phyloP scores from a whole-genome alignment of 78 protist species.

The Dictyostelium capitatum region DNA sequence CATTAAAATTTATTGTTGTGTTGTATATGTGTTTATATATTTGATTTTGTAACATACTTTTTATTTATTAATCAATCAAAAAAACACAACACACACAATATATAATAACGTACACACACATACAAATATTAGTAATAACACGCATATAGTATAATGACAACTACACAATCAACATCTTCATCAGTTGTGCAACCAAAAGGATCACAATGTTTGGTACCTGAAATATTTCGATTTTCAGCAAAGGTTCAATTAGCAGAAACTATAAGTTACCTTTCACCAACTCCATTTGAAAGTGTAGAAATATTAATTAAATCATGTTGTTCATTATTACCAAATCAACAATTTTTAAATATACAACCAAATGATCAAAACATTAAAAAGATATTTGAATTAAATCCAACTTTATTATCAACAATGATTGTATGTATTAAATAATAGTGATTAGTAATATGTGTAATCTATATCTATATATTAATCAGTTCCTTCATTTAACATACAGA shows the following conservation, averaged over 20 bases:
- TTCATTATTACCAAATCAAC: constrained; percentile 28
- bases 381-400: constrained; percentile 45
- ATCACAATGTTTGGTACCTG: constrained; percentile 38
- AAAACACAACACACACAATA: too few relatives aligned
- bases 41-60: too few relatives aligned
- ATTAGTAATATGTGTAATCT: not conserved
- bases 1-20: too few relatives aligned
- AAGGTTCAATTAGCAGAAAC: constrained; percentile 79
- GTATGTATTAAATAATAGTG: not conserved
- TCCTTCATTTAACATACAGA: not conserved
- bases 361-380: constrained; percentile 15
- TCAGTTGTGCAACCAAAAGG: not conserved
- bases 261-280: constrained; percentile 34
- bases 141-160: not conserved
- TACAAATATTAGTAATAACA: not conserved
- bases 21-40: too few relatives aligned
- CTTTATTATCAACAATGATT: constrained; percentile 59
- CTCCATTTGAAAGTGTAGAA: constrained; percentile 52
- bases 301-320: constrained; percentile 54
- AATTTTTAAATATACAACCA: constrained; percentile 13
- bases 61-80: too few relatives aligned
- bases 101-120: too few relatives aligned
- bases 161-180: constrained; percentile 6
- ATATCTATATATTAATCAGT: not conserved
- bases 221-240: constrained; percentile 60